Conservation (phyloP, 176 grass and related monocot species). For the Secale cereale region DNA sequence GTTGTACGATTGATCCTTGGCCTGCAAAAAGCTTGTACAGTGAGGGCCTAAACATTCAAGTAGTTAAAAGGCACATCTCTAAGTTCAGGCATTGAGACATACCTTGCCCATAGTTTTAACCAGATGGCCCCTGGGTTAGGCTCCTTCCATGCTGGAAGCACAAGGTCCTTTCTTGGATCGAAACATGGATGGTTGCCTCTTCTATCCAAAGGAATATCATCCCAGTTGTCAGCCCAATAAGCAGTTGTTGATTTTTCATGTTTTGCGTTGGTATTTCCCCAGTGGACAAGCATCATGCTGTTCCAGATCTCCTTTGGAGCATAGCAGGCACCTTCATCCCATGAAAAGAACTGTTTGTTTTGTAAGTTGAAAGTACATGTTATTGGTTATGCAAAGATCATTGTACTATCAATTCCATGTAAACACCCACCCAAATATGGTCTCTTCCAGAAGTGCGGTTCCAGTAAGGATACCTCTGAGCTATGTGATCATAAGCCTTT, state of each 20-base stretch:
- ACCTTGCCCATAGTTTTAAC: constrained; percentile 94
- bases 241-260: constrained; percentile 86
- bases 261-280: constrained; percentile 96
- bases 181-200: constrained; percentile 90
- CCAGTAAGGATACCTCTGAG: constrained; percentile 86
- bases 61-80: background rate
- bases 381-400: constrained; percentile 14
- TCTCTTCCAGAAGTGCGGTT: constrained; percentile 86
- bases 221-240: constrained; percentile 91
- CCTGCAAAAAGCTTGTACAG: constrained; percentile 41
- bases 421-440: constrained; percentile 85
- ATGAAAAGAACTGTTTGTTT: constrained; percentile 84
- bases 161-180: constrained; percentile 83
- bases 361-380: constrained; percentile 29
- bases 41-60: constrained; percentile 22
- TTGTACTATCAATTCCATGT: constrained; percentile 21
- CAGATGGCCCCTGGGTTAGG: constrained; percentile 81
- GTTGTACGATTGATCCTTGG: constrained; percentile 66
- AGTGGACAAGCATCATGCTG: constrained; percentile 95
- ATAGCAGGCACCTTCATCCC: constrained; percentile 99
- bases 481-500: constrained; percentile 86
- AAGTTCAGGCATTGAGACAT: constrained; percentile 5
- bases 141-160: constrained; percentile 90
- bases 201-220: constrained; percentile 72
- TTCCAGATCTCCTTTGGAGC: constrained; percentile 97